A percentile compares a stretch with the other conserved stretches of the same genome.
phyloP scores from a whole-genome alignment of 345 rosid species.

The Pugionium dolabratum region DNA sequence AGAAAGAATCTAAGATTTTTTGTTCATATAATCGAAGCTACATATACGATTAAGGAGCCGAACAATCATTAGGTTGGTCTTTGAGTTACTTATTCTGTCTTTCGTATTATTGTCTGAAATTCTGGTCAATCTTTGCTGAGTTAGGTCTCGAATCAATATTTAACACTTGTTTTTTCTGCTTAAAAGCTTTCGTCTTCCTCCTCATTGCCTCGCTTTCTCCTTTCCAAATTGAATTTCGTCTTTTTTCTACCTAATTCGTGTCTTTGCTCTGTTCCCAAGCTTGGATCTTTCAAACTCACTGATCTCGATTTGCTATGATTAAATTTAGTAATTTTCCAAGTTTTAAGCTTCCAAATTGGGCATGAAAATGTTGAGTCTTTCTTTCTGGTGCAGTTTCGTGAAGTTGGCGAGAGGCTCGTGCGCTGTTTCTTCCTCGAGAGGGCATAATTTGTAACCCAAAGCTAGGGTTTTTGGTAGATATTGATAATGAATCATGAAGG shows the following conservation, averaged over 20 bases:
- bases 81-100: constrained; percentile 23
- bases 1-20: constrained; percentile 15
- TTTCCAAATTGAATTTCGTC: constrained; percentile 31
- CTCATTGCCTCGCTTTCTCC: constrained; percentile 42
- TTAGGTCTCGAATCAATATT: constrained; percentile 40
- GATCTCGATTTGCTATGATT: constrained; percentile 56
- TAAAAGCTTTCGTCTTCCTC: constrained; percentile 40
- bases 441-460: constrained; percentile 41
- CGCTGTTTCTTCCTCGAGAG: constrained; percentile 31
- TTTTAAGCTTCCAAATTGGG: constrained; percentile 42
- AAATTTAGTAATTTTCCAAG: constrained; percentile 44
- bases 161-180: constrained; percentile 42
- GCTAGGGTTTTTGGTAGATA: constrained; percentile 58
- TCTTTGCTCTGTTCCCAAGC: constrained; percentile 48
- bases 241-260: constrained; percentile 36
- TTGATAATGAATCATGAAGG: constrained; percentile 28
- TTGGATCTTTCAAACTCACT: constrained; percentile 47
- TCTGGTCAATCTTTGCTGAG: constrained; percentile 45
- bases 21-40: constrained; percentile 21
- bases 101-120: constrained; percentile 46
- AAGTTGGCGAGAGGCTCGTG: constrained; percentile 38
- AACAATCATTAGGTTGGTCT: constrained; percentile 39
- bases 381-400: constrained; percentile 48
- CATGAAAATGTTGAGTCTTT: constrained; percentile 41
- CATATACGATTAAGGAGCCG: constrained; percentile 27